These are phyloP conservation scores for Colletotrichum sp. DNA, from an alignment of 2,329 filamentous ascomycete species.

Conservation along the genomic window DNA sequence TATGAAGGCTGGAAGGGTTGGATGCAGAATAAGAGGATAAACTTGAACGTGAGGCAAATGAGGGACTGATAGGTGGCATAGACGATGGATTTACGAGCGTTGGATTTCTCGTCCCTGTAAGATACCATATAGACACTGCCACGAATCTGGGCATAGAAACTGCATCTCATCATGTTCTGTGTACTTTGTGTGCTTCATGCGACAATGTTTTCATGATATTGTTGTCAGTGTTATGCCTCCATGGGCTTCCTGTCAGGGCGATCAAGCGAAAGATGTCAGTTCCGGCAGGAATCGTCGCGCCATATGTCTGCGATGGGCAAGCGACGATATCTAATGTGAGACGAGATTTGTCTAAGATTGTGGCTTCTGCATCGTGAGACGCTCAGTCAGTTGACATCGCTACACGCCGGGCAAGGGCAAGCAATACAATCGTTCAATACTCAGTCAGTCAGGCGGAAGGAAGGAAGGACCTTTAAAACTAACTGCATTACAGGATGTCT, in stretches of 20 bases:
- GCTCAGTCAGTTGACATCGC: background rate
- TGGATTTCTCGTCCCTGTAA: background rate
- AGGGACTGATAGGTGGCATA: constrained; percentile 45
- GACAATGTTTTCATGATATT: background rate
- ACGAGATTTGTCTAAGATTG: background rate
- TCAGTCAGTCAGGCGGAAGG: background rate
- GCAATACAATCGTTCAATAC: background rate
- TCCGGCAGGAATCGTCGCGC: background rate
- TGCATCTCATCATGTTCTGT: background rate
- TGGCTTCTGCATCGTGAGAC: background rate
- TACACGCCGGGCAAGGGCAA: background rate
- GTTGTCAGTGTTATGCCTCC: background rate
- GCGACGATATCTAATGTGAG: background rate
- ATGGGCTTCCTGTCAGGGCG: background rate
- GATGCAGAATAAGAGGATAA: constrained; percentile 88
- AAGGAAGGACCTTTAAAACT: background rate
- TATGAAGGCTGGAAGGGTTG: constrained; percentile 80
- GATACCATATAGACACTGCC: background rate
- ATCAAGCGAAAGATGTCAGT: background rate
- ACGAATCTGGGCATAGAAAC: background rate
- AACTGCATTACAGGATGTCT: accelerated
- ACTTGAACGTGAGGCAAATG: constrained; percentile 94
- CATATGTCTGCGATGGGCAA: background rate
- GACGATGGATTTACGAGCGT: background rate
- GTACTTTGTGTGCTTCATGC: background rate